phyloP scores from a whole-genome alignment of 257 asterid species.

The Fraxinus cuspidata region DNA sequence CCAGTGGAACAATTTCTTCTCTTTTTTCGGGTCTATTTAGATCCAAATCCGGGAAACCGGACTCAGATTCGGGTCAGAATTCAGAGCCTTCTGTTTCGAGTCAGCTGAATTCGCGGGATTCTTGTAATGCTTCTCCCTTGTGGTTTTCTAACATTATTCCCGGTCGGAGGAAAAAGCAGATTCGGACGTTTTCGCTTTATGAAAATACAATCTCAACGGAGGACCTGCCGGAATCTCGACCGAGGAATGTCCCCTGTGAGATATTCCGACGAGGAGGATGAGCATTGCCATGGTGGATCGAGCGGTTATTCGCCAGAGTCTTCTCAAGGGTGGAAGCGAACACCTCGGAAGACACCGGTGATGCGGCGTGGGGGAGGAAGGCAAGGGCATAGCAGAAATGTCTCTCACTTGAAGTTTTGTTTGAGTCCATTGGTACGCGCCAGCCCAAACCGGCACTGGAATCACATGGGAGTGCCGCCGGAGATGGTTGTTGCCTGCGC shows the following conservation, averaged over 20 bases:
- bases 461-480: conserved; percentile 59
- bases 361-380: conserved; percentile 29
- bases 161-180: conserved; percentile 36
- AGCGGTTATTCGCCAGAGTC: conserved; percentile 52
- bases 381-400: conserved; percentile 29
- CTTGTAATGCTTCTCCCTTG: conserved; percentile 19
- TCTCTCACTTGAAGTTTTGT: conserved; percentile 57
- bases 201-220: conserved; percentile 27
- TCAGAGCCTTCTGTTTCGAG: conserved; percentile 14
- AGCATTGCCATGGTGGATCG: conserved; percentile 41
- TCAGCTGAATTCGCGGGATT: conserved; percentile 17
- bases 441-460: conserved; percentile 62
- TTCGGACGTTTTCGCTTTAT: conserved; percentile 33
- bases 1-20: conserved; percentile 23
- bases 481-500: conserved; percentile 57
- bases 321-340: conserved; percentile 47
- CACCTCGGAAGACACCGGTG: conserved; percentile 43
- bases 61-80: conserved; percentile 19
- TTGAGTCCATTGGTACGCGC: conserved; percentile 85
- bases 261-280: conserved; percentile 37
- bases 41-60: conserved; percentile 40
- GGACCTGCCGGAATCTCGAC: conserved; percentile 30
- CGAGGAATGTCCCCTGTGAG: conserved; percentile 58
- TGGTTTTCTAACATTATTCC: conserved; percentile 43
- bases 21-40: conserved; percentile 32